These are phyloP conservation scores for Gnomoniopsis sp. DNA, from an alignment of 2,329 filamentous ascomycete species.

Conservation along the genomic window DNA sequence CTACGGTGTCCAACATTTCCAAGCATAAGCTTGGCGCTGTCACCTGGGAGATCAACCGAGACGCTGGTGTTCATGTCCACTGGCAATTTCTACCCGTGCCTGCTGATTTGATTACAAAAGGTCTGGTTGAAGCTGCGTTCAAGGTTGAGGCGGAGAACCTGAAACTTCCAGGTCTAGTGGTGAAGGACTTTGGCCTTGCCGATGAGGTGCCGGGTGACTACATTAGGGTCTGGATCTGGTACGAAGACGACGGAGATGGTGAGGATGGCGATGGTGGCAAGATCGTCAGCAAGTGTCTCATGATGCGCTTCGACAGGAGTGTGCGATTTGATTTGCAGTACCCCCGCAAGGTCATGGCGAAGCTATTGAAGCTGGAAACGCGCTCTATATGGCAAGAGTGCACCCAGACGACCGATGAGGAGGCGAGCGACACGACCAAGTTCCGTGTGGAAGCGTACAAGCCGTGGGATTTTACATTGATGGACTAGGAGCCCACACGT, in stretches of 20 bases:
- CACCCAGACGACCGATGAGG: slow-evolving; percentile 71
- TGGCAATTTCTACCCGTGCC: slow-evolving; percentile 90
- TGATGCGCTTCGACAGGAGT: slow-evolving; percentile 69
- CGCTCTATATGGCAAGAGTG: slow-evolving; percentile 85
- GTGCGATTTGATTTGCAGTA: slow-evolving; percentile 89
- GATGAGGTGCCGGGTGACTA: slow-evolving; percentile 59
- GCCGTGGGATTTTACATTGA: slow-evolving; percentile 76
- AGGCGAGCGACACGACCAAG: slow-evolving; percentile 70
- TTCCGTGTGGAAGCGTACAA: slow-evolving; percentile 77
- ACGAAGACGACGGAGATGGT: slow-evolving; percentile 50
- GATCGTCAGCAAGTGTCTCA: slow-evolving; percentile 64
- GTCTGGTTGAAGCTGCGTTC: slow-evolving; percentile 84
- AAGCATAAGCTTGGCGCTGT: slow-evolving; percentile 70
- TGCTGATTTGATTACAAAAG: slow-evolving; percentile 62
- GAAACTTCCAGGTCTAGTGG: slow-evolving; percentile 49
- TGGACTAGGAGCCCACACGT: slow-evolving; percentile 13
- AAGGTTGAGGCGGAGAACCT: slow-evolving; percentile 80
- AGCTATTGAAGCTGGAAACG: slow-evolving; percentile 75
- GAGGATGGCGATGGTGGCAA: slow-evolving; percentile 27
- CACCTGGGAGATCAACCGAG: slow-evolving; percentile 88
- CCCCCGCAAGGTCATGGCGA: slow-evolving; percentile 81
- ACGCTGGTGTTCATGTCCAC: slow-evolving; percentile 79
- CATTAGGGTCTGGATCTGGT: slow-evolving; percentile 82
- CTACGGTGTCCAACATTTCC: slow-evolving; percentile 63
- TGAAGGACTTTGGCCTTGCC: slow-evolving; percentile 46